Evolutionary conservation across 495 filamentous ascomycete species (phyloP).

Genomic region (Parathielavia appendiculata): DNA sequence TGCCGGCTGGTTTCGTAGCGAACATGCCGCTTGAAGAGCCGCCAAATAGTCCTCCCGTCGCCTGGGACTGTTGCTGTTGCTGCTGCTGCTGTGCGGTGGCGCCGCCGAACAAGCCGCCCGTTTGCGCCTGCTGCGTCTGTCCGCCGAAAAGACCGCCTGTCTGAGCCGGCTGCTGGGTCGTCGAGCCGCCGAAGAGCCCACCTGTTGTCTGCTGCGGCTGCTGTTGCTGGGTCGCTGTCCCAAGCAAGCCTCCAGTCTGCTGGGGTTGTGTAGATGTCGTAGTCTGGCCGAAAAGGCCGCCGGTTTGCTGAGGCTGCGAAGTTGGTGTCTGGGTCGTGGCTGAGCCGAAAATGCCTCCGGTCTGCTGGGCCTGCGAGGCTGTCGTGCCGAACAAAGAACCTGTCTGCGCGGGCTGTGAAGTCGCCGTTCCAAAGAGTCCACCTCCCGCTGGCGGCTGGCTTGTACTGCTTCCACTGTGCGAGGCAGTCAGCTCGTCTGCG

Average conservation of each 20-base stretch:
- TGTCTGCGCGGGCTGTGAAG: slow-evolving; percentile 31
- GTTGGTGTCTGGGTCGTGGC: slow-evolving; percentile 25
- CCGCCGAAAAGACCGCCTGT: slow-evolving; percentile 16
- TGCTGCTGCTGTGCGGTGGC: slow-evolving; percentile 19
- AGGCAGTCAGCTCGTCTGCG: slow-evolving; percentile 9
- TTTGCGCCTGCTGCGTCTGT: slow-evolving; percentile 23
- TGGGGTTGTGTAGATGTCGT: slow-evolving; percentile 23
- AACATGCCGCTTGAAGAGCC: slow-evolving; percentile 43
- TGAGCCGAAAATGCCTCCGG: slow-evolving; percentile 30
- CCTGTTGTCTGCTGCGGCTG: slow-evolving; percentile 27
- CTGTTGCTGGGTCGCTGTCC: slow-evolving; percentile 27
- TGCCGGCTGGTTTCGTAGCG: slow-evolving; percentile 32
- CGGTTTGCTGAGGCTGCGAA: slow-evolving; percentile 16
- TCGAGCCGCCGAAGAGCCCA: slow-evolving; percentile 15
- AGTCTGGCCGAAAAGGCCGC: slow-evolving; percentile 19
- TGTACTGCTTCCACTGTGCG: slow-evolving; percentile 36
- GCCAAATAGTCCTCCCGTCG: slow-evolving; percentile 32
- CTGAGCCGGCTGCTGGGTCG: slow-evolving; percentile 17
- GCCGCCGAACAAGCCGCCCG: slow-evolving; percentile 22
- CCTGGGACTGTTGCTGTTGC: slow-evolving; percentile 20
- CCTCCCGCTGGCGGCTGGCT: slow-evolving; percentile 40
- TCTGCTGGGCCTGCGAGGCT: slow-evolving; percentile 43
- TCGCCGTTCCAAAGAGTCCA: slow-evolving; percentile 45
- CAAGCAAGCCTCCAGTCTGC: slow-evolving; percentile 23
- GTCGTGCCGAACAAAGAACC: slow-evolving; percentile 45